Evolutionary conservation across 306 rosid genomes (phyloP), one percentile per base, ranked within the genome.

Genomic region (Fragaria iinumae): DNA sequence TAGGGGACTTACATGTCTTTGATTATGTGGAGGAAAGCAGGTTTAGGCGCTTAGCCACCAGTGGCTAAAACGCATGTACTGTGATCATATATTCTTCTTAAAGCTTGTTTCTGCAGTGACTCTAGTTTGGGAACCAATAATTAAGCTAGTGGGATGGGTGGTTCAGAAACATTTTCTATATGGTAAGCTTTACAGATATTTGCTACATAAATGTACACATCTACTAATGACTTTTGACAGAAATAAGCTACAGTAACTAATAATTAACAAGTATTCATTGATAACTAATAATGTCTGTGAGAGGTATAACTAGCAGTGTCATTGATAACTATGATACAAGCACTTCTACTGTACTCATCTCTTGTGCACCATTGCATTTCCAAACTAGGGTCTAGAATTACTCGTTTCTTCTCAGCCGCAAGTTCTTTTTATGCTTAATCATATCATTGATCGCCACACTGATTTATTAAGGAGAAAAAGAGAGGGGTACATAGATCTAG

Each of bases 1-100:
- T 52, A 67, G 62, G 36, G 36, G 27, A 34, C 53, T 71, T 16
- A 16, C 18, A 66, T 76, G 72, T 62, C 53, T 52, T 71, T 71
- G 75, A 52, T 50, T 71, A 52, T 71, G 64, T 34, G 20, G 20
- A 52, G 3, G 64, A 71, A 71, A 34, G 38, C 48, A 50, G 36
- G 48, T 9, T 50, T 49, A 14, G n/a, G 55, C n/a, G 5, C n/a
- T 49, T 71, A 52, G 27, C 21, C 64, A 71, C n/a, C 17, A 2
- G 38, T 3, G 32, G 32, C 32, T 71, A 36, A 52, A 21, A 27
- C 4, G 21, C 7, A 18, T 36, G n/a, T 0, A n/a, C 44, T 55
- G 23, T 72, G 36, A 59, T 5, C 48, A 6, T 23, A 34, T 52
- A 48, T 11, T 71, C 75, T 71, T 71, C 45, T 34, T 18, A 56